These are phyloP conservation scores for Pluteus cervinus DNA, from an alignment of 768 basidiomycete species.

Conservation along the genomic window DNA sequence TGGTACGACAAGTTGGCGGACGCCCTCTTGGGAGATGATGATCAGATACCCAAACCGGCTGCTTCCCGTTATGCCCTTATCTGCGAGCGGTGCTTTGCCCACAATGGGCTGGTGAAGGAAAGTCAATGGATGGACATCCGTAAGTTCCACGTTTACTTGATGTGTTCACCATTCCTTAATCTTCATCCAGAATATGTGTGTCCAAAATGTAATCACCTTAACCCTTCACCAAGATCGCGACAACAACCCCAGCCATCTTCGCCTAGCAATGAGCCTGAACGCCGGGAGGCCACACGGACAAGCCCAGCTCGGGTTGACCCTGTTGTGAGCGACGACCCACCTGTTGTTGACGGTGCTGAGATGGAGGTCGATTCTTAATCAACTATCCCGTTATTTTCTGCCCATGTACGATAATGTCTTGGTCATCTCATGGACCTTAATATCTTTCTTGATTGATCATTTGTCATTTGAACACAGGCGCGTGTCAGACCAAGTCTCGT, in stretches of 20 bases:
- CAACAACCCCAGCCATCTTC: slow-evolving; percentile 14
- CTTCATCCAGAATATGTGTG: slow-evolving; percentile 67
- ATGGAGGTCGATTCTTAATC: too few relatives aligned
- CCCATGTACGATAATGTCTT: too few relatives aligned
- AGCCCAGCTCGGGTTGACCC: too few relatives aligned
- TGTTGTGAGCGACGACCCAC: too few relatives aligned
- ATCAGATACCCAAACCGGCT: slow-evolving; percentile 34
- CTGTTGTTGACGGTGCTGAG: too few relatives aligned
- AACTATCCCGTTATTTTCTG: too few relatives aligned
- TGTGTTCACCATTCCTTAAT: slow-evolving; percentile 1
- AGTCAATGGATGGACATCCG: slow-evolving; percentile 76
- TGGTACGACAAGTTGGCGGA: slow-evolving; percentile 91
- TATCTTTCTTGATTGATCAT: too few relatives aligned
- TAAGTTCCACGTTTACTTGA: slow-evolving; percentile 33
- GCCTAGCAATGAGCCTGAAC: slow-evolving; percentile 3
- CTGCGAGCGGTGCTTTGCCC: slow-evolving; percentile 80
- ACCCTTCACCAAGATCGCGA: slow-evolving; percentile 41
- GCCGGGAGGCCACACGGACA: too few relatives aligned
- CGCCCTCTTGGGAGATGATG: slow-evolving; percentile 78
- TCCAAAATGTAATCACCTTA: slow-evolving; percentile 83
- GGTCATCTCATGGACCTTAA: too few relatives aligned
- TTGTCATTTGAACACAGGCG: too few relatives aligned
- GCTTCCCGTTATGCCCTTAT: slow-evolving; percentile 75
- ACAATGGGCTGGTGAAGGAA: slow-evolving; percentile 86
- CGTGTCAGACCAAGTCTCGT: too few relatives aligned